Base-by-base conservation (phyloP, 345 rosid species). In the Eucalyptus pauciflora region DNA sequence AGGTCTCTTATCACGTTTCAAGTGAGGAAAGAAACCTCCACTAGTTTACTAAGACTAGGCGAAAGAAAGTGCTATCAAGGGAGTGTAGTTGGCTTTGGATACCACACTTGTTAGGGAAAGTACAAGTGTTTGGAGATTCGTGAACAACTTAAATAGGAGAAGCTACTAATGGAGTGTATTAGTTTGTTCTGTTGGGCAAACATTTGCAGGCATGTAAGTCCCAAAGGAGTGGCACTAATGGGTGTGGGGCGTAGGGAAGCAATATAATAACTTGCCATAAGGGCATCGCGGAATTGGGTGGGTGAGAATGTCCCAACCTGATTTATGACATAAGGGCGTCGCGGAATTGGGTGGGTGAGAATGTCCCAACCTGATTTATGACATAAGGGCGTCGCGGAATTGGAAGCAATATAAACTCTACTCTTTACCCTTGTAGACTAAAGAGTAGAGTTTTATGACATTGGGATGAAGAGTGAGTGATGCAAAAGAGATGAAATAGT, bases 161-260 rank as follows among this genome's bases (percentile, higher is more conserved):
- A 60, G 31, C 67, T 60, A 12, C 67, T 27, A 25, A 60, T 60
- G n/a, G n/a, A 60, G 31, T 25, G 67, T 27, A 27, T 60, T 27
- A 31, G 16, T 31, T 60, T 60, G 15, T 27, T 60, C 0, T 1
- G 0, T 60, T 27, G 31, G 67, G 67, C 2, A 2, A 27, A 31
- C 31, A 13, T 60, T 60, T 60, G 31, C 8, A 12, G 15, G 29
- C 67, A 60, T 60, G n/a, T 60, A 60, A 60, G 67, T 60, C 31
- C 31, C 16, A 60, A 60, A 29, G 67, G 31, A 60, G 31, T 27
- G 31, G 8, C 31, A 27, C 2, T 27, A 7, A 60, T 0, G 8
- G 7, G 29, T 12, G 67, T 60, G 67, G 31, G 67, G 31, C 2
- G 0, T 1, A 12, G 0, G n/a, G 67, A 60, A 60, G n/a, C 0